Conservation (phyloP, 495 filamentous ascomycete genomes). For the Hyphodiscus hymeniophilus region DNA sequence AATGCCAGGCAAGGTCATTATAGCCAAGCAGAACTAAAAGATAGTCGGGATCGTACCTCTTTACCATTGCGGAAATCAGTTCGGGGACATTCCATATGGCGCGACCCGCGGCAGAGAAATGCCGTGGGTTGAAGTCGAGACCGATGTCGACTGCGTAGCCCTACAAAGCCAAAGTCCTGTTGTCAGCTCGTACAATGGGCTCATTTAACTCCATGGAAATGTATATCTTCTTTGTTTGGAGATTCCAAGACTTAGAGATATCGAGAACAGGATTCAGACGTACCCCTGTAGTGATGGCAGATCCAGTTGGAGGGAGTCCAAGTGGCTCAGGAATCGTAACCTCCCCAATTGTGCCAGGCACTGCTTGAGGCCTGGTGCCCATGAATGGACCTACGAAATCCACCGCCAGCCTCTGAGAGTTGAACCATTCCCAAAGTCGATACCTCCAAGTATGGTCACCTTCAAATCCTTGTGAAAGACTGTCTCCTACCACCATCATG, state of each 20-base stretch:
- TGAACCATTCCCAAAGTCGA: slow-evolving; percentile 29
- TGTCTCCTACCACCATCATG: slow-evolving; percentile 31
- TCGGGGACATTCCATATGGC: slow-evolving; percentile 26
- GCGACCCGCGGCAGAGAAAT: slow-evolving; percentile 17
- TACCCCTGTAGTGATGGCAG: background rate
- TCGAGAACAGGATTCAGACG: too few relatives aligned
- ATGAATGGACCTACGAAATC: slow-evolving; percentile 27
- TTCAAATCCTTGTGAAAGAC: slow-evolving; percentile 31
- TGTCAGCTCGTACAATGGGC: too few relatives aligned
- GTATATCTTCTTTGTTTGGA: too few relatives aligned
- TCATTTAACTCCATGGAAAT: too few relatives aligned
- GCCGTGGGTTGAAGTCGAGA: slow-evolving; percentile 17
- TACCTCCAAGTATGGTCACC: slow-evolving; percentile 33
- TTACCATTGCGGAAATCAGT: slow-evolving; percentile 34
- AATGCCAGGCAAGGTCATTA: slow-evolving; percentile 33
- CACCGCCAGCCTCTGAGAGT: slow-evolving; percentile 11
- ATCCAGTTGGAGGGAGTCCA: slow-evolving; percentile 6
- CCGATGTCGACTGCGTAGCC: slow-evolving; percentile 22
- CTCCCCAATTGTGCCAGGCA: too few relatives aligned
- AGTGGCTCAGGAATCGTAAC: slow-evolving; percentile 13
- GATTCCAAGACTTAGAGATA: too few relatives aligned
- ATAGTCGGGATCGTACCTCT: slow-evolving; percentile 30
- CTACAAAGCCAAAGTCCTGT: too few relatives aligned
- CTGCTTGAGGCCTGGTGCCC: slow-evolving; percentile 26
- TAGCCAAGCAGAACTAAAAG: slow-evolving; percentile 29